Conservation (phyloP, 2,329 filamentous ascomycete genomes). For the Trichoderma oligosporum region DNA sequence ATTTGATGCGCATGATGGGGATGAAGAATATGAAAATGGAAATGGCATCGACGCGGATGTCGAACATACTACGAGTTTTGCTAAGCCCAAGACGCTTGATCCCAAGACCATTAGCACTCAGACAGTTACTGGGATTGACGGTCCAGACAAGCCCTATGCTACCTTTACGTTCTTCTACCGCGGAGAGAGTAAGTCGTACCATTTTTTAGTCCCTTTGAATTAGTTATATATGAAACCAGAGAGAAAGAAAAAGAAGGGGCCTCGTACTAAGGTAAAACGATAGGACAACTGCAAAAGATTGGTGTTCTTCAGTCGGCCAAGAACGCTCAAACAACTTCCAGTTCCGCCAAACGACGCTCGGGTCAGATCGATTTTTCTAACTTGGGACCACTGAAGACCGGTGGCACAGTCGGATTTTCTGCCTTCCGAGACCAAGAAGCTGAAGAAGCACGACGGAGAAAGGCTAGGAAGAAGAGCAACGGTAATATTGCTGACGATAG, state of each 20-base stretch:
- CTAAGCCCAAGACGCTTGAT: constrained; percentile 91
- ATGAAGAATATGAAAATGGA: constrained; percentile 61
- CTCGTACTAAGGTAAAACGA: constrained; percentile 23
- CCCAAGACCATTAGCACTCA: constrained; percentile 98
- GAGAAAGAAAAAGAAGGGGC: too few relatives aligned
- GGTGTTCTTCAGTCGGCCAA: constrained; percentile 74
- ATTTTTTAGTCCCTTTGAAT: neutral
- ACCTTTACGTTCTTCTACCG: constrained; percentile 98
- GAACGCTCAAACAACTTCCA: constrained; percentile 56
- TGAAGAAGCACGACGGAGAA: constrained; percentile 51
- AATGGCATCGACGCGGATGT: constrained; percentile 72
- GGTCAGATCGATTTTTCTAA: constrained; percentile 80
- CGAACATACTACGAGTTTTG: constrained; percentile 96
- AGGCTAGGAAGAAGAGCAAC: constrained; percentile 60
- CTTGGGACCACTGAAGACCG: constrained; percentile 76
- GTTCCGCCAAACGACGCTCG: constrained; percentile 71
- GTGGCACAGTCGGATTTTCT: constrained; percentile 86
- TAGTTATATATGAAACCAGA: too few relatives aligned
- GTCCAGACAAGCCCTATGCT: constrained; percentile 92
- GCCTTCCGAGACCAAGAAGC: constrained; percentile 72
- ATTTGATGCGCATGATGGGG: constrained; percentile 94
- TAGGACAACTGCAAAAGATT: constrained; percentile 95
- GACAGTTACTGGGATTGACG: constrained; percentile 97
- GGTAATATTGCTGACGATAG: constrained; percentile 69
- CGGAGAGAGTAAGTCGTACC: constrained; percentile 69